A percentile compares a stretch with the other conserved stretches of the same genome.
phyloP scores from a whole-genome alignment of 2,329 filamentous ascomycete genomes.

The Pseudophaeomoniella oleicola region DNA sequence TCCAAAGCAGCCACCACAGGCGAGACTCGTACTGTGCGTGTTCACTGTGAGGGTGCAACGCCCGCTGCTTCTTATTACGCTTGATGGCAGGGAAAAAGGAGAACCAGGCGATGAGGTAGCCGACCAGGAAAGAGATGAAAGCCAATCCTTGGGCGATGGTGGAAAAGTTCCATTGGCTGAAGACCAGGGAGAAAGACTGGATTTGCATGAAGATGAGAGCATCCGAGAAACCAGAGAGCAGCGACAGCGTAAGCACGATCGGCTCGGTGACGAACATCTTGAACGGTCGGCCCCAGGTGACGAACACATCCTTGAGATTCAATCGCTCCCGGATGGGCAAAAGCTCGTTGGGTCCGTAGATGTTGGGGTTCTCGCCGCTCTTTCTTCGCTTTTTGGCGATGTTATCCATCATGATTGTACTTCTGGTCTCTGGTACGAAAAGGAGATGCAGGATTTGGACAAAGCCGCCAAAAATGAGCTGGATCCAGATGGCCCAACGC shows the following conservation, averaged over 20 bases:
- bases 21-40: constrained; percentile 51
- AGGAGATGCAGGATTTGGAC: constrained; percentile 54
- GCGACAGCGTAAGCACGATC: constrained; percentile 46
- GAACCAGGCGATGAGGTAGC: constrained; percentile 45
- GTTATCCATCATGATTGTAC: constrained; percentile 61
- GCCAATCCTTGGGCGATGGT: constrained; percentile 32
- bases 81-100: constrained; percentile 42
- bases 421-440: constrained; percentile 63
- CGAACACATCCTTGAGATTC: constrained; percentile 38
- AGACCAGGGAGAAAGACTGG: constrained; percentile 46
- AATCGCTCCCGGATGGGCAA: constrained; percentile 41
- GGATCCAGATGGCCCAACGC: constrained; percentile 74
- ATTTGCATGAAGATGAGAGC: constrained; percentile 54
- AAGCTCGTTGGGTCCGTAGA: constrained; percentile 62
- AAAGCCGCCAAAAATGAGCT: constrained; percentile 60
- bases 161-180: constrained; percentile 44
- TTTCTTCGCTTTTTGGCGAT: constrained; percentile 63
- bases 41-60: constrained; percentile 32
- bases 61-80: constrained; percentile 30
- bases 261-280: constrained; percentile 51
- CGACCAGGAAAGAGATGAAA: constrained; percentile 42
- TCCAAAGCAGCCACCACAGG: constrained; percentile 45
- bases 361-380: constrained; percentile 41
- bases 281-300: constrained; percentile 47
- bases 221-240: constrained; percentile 51